phyloP scores from a whole-genome alignment of 805 yeast species.

The Kuraishia piskuri region DNA sequence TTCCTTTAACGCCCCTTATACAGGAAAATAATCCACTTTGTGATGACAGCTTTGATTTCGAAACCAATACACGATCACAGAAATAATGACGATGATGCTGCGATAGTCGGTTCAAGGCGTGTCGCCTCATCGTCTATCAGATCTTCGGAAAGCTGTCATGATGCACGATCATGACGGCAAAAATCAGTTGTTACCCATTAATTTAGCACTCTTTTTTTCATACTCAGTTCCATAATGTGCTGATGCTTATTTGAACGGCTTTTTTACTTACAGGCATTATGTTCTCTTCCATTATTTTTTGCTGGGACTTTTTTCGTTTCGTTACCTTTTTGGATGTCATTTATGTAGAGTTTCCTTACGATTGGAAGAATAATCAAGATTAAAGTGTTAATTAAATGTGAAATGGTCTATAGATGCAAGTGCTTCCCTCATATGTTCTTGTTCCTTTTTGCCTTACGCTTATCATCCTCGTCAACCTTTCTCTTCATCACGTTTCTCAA shows the following conservation, averaged over 20 bases:
- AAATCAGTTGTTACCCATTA: background rate
- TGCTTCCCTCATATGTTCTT: background rate
- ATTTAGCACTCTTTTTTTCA: background rate
- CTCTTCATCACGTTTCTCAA: constrained; percentile 52
- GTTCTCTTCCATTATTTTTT: background rate
- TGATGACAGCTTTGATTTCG: background rate
- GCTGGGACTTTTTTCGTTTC: background rate
- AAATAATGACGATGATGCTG: background rate
- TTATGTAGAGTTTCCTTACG: background rate
- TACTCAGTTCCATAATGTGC: background rate
- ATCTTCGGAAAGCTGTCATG: background rate
- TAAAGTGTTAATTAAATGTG: background rate
- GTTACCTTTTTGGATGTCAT: background rate
- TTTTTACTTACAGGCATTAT: background rate
- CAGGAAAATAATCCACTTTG: background rate
- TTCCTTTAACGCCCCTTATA: background rate
- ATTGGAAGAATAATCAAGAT: constrained; percentile 1
- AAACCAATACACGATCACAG: background rate
- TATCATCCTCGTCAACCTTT: constrained; percentile 21
- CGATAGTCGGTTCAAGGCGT: background rate
- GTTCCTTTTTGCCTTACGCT: constrained; percentile 19
- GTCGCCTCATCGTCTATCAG: background rate
- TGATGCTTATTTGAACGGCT: background rate
- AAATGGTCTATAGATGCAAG: background rate
- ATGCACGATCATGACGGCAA: background rate